A percentile compares a stretch with the other conserved stretches of the same genome.
phyloP scores from a whole-genome alignment of 306 rosid genomes.

The Rosa persica region DNA sequence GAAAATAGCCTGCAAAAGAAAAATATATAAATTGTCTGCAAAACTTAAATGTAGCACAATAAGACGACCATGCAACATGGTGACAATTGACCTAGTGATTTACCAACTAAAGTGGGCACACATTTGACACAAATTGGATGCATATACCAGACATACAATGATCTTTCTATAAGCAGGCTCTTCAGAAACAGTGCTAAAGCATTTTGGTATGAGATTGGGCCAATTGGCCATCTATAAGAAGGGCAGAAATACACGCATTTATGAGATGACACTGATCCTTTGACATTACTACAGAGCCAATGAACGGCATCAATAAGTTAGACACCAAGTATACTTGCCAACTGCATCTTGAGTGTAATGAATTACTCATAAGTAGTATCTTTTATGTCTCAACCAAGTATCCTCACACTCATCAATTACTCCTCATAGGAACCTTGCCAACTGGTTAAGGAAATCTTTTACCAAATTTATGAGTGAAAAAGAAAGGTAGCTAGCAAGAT shows the following conservation, averaged over 20 bases:
- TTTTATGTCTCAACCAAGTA: not conserved
- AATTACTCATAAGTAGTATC: not conserved
- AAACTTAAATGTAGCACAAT: not conserved
- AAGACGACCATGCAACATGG: not conserved
- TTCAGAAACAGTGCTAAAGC: not conserved
- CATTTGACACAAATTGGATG: not conserved
- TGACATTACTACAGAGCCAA: not conserved
- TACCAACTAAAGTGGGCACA: not conserved
- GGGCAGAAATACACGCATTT: not conserved
- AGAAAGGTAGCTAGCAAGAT: not conserved
- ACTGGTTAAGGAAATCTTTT: not conserved
- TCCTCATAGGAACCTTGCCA: not conserved
- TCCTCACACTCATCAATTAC: not conserved
- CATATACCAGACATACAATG: not conserved
- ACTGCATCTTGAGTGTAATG: not conserved
- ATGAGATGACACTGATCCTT: not conserved
- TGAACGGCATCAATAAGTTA: not conserved
- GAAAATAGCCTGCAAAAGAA: conserved; percentile 38
- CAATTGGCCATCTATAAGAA: not conserved
- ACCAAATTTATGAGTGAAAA: not conserved
- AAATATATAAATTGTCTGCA: not conserved
- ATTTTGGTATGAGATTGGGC: not conserved
- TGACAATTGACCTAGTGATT: not conserved
- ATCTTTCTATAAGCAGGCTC: not conserved
- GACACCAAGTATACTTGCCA: not conserved